Percentiles rank a stretch among this genome's conserved stretches.
Evolutionary conservation across 1,284 basidiomycete species (phyloP).

Genomic region (Exobasidium rhododendri): DNA sequence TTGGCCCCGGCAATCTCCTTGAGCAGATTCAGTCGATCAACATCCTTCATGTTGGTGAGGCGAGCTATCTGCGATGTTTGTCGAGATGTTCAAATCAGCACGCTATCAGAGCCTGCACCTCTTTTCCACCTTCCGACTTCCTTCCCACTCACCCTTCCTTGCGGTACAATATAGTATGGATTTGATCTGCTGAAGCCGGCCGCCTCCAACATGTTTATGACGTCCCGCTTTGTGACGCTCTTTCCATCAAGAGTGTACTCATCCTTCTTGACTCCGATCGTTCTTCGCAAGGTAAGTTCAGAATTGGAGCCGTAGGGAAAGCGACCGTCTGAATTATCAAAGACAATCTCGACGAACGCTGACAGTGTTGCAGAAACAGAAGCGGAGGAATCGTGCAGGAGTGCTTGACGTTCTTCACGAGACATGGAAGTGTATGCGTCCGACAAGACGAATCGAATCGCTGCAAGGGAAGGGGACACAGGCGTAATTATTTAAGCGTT

Average conservation of each 20-base stretch:
- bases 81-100: no score
- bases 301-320: slow-evolving; percentile 60
- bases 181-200: slow-evolving; percentile 96
- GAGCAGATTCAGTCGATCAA: slow-evolving; percentile 83
- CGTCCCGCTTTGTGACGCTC: slow-evolving; percentile 89
- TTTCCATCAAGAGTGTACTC: slow-evolving; percentile 97
- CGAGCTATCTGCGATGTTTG: slow-evolving; percentile 72
- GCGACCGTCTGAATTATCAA: slow-evolving; percentile 65
- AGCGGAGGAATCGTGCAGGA: slow-evolving; percentile 88
- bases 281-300: slow-evolving; percentile 57
- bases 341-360: slow-evolving; percentile 71
- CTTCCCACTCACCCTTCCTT: slow-evolving; percentile 74
- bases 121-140: no score
- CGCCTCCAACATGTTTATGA: slow-evolving; percentile 63
- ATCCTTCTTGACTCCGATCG: slow-evolving; percentile 97
- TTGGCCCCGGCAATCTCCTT: slow-evolving; percentile 99
- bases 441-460: slow-evolving; percentile 93
- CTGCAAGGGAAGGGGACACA: no score
- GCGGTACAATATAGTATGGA: slow-evolving; percentile 98
- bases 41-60: slow-evolving; percentile 94
- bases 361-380: slow-evolving; percentile 78
- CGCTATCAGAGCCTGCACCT: no score
- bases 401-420: slow-evolving; percentile 83
- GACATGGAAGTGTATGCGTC: slow-evolving; percentile 96
- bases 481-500: no score